Percentiles rank a stretch among this genome's conserved stretches.
Conservation (phyloP, 345 rosid genomes). For the Hirschfeldia incana region DNA sequence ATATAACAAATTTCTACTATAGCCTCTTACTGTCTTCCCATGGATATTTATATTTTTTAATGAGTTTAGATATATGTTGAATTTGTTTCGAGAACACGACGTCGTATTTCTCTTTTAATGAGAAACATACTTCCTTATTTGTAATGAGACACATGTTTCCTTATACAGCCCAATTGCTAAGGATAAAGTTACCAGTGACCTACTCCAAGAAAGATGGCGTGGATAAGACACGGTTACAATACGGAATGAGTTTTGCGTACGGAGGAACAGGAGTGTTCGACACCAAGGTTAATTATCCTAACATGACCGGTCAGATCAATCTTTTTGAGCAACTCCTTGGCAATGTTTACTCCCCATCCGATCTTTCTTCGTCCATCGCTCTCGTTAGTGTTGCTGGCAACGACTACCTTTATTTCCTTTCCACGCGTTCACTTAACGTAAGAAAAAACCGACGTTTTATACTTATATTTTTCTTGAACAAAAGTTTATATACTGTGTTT, state of each 20-base stretch:
- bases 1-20: background rate
- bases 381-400: conserved; percentile 70
- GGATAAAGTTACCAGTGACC: conserved; percentile 63
- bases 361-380: conserved; percentile 53
- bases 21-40: background rate
- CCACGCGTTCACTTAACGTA: conserved; percentile 32
- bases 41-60: background rate
- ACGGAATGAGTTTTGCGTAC: conserved; percentile 82
- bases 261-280: conserved; percentile 91
- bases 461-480: no score
- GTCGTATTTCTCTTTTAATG: background rate
- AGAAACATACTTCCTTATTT: background rate
- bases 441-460: no score
- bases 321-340: conserved; percentile 49
- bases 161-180: conserved; percentile 21
- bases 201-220: conserved; percentile 48
- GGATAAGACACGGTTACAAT: conserved; percentile 29
- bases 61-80: background rate
- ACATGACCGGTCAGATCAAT: conserved; percentile 70
- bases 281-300: conserved; percentile 46
- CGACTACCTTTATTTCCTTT: conserved; percentile 55
- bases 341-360: conserved; percentile 37
- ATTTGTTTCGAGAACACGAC: background rate
- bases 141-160: background rate
- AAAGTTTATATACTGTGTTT: no score